Base-by-base conservation (phyloP, 257 asterid genomes). In the Plectranthus barbatus region DNA sequence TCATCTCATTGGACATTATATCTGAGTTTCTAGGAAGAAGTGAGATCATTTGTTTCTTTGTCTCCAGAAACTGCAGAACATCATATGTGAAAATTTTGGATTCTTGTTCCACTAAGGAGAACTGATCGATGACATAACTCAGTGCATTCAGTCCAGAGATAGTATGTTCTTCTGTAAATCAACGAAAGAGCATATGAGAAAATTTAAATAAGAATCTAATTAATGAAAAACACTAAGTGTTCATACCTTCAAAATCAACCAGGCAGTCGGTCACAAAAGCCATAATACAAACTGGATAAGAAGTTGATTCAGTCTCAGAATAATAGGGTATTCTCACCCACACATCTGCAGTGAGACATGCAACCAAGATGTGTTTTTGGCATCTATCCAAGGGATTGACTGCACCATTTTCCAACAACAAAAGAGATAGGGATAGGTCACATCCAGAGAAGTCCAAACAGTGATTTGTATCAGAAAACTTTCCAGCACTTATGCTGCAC, bases 281-380 rank as follows among this genome's bases (percentile, higher is more conserved):
- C 96, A 86, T 88, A 67, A 89, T 64, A 76, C 82, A 81, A 58
- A 56, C 74, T 44, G 97, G 87, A 77, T 52, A 62, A 55, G 80
- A 69, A 64, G 60, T 58, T 10, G 47, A 60, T 69, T 63, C 69
- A 40, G 76, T 54, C 67, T 80, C 86, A 68, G 60, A 56, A 42
- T 72, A 71, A 65, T 29, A 42, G 49, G 99, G 97, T 40, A 89
- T 77, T 76, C 87, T 83, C 81, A 89, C 78, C 97, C 97, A 92
- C 39, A 82, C 76, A 81, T 92, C 96, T 57, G 86, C 87, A 76
- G 76, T 81, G 33, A 92, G 71, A 9, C 80, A 82, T 5, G 83
- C 64, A 74, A 92, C 71, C 74, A 92, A 80, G 69, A 74, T 40
- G 34, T 72, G 58, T 60, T 61, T 74, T 62, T 45, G 67, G 65